Conservation (phyloP, 1,284 basidiomycete species). For the Vanrija sp. region DNA sequence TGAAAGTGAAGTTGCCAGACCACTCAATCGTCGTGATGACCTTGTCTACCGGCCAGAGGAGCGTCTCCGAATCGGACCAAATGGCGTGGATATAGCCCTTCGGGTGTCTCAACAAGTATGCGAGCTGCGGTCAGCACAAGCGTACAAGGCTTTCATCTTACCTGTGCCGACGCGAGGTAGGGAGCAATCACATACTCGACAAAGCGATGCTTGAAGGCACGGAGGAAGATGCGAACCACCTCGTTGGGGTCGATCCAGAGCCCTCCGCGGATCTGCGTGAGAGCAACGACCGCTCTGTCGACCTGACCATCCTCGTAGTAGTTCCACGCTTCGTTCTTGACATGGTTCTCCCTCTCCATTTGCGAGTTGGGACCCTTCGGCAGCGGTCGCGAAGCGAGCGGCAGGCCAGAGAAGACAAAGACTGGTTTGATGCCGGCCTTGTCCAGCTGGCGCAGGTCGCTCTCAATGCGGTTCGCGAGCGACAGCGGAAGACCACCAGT, state of each 20-base stretch:
- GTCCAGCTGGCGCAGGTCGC: conserved; percentile 85
- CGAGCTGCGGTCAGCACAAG: conserved; percentile 57
- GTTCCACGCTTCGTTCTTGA: conserved; percentile 70
- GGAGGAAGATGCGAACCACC: conserved; percentile 83
- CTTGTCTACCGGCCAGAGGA: conserved; percentile 87
- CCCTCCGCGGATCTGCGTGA: conserved; percentile 65
- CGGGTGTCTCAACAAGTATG: conserved; percentile 87
- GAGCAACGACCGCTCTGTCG: conserved; percentile 75
- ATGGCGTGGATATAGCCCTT: conserved; percentile 95
- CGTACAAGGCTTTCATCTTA: conserved; percentile 40
- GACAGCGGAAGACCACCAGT: conserved; percentile 89
- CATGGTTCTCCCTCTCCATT: conserved; percentile 36
- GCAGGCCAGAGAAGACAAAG: conserved; percentile 89
- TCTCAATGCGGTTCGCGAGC: conserved; percentile 79
- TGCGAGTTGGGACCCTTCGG: conserved; percentile 66
- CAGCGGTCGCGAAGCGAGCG: conserved; percentile 51
- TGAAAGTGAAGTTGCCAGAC: conserved; percentile 69
- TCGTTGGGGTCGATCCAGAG: conserved; percentile 67
- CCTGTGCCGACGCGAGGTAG: conserved; percentile 91
- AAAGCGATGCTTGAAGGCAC: conserved; percentile 90
- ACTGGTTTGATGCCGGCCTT: conserved; percentile 92
- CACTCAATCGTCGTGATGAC: conserved; percentile 85
- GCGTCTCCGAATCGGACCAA: conserved; percentile 82
- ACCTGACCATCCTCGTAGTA: conserved; percentile 86
- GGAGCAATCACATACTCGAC: conserved; percentile 96